Percentiles rank a stretch among this genome's conserved stretches.
Conservation (phyloP, 495 filamentous ascomycete genomes). For the Neurospora sp. region DNA sequence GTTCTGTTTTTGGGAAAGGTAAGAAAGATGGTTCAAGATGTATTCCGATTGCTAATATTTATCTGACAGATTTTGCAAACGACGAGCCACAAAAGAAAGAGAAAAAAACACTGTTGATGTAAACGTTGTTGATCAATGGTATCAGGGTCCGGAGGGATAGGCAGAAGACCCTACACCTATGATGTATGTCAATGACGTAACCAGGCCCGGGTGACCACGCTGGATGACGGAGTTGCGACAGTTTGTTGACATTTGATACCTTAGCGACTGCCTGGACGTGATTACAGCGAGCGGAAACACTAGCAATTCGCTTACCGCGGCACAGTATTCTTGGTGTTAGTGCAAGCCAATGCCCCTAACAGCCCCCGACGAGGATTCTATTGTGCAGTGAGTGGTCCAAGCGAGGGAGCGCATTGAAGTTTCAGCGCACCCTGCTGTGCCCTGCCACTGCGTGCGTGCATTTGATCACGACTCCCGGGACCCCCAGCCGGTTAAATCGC, state of each 20-base stretch:
- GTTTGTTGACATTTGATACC: not conserved
- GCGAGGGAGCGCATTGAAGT: not conserved
- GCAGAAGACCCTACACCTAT: not conserved
- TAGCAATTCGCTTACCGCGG: not conserved
- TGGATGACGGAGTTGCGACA: not conserved
- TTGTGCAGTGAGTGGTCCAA: not conserved
- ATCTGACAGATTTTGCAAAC: not conserved
- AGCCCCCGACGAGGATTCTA: not conserved
- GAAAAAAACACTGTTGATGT: not conserved
- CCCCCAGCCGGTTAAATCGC: not conserved
- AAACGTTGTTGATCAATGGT: not conserved
- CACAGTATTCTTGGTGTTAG: not conserved
- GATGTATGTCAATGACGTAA: not conserved
- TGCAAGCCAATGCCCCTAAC: not conserved
- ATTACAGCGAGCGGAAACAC: not conserved
- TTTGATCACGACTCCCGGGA: not conserved
- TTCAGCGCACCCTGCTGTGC: not conserved
- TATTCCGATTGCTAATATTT: not conserved
- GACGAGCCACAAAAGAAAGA: not conserved
- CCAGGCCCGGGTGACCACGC: not conserved
- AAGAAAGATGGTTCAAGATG: not conserved
- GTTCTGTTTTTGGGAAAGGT: not conserved
- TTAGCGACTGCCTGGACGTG: not conserved
- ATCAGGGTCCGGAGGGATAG: not conserved
- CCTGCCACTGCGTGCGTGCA: not conserved